Conservation (phyloP, 176 grass and related monocot species). For the Oropetium thomaeum region DNA sequence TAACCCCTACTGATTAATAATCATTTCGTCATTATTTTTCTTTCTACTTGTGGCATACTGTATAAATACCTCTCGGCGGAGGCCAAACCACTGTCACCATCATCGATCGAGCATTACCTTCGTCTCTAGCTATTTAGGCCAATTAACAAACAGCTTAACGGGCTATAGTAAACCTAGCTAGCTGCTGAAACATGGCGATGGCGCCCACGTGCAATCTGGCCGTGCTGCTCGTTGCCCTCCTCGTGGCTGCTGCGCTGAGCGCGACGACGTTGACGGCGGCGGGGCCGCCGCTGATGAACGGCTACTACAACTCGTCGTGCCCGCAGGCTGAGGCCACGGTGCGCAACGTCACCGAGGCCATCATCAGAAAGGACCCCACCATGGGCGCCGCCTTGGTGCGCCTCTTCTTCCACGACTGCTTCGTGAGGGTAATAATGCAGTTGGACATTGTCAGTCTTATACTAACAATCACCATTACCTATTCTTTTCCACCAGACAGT, state of each 20-base stretch:
- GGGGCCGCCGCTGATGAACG: background rate
- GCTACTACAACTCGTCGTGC: background rate
- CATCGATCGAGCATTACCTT: background rate
- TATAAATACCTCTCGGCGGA: background rate
- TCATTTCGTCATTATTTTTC: background rate
- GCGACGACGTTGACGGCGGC: background rate
- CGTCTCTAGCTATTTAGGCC: background rate
- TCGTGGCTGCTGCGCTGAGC: background rate
- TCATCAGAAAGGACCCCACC: background rate
- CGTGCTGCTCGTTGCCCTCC: background rate
- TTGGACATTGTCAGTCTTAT: background rate
- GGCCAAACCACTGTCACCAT: background rate
- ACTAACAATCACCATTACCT: background rate
- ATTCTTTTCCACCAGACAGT: too few relatives aligned
- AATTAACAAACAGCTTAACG: background rate
- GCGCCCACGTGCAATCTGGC: background rate
- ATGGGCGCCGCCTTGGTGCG: slow-evolving; percentile 42
- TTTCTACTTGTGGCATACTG: background rate
- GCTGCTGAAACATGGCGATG: background rate
- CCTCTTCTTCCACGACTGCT: slow-evolving; percentile 77
- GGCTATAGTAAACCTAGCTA: background rate
- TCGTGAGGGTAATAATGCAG: slow-evolving; percentile 36
- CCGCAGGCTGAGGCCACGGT: slow-evolving; percentile 4
- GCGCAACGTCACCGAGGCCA: slow-evolving; percentile 1
- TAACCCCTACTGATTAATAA: background rate